Evolutionary conservation across 192 early-diverging fungal genomes (phyloP).

Genomic region (Coemansia sp.): DNA sequence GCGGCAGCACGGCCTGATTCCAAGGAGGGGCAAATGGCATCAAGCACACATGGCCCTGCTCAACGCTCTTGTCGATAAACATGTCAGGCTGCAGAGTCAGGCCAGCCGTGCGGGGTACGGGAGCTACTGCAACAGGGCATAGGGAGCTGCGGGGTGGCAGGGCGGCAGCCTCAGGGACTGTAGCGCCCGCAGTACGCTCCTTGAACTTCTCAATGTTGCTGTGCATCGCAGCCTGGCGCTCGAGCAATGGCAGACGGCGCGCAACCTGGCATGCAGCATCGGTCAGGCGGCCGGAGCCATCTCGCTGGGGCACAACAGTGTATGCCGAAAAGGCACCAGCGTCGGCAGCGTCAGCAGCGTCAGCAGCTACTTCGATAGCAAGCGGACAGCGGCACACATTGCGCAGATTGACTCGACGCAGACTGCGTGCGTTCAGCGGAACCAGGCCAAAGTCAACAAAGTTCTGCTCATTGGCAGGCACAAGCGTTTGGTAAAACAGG

Average conservation of each 20-base stretch:
- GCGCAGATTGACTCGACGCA: constrained; percentile 80
- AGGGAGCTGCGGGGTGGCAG: constrained; percentile 1
- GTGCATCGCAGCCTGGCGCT: constrained; percentile 51
- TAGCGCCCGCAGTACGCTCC: constrained; percentile 16
- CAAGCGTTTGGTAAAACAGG: constrained; percentile 85
- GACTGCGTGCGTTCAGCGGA: constrained; percentile 73
- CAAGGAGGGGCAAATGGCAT: constrained; percentile 23
- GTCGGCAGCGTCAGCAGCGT: constrained; percentile 48
- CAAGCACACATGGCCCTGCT: constrained; percentile 44
- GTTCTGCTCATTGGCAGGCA: constrained; percentile 81
- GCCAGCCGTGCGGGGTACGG: neutral
- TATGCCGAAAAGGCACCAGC: neutral
- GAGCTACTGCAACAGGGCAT: neutral
- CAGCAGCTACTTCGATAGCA: constrained; percentile 33
- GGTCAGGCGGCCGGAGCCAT: constrained; percentile 48
- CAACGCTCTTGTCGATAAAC: constrained; percentile 45
- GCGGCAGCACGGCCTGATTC: neutral
- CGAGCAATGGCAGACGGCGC: constrained; percentile 39
- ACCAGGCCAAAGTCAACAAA: constrained; percentile 94
- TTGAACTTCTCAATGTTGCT: constrained; percentile 38
- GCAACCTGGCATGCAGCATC: constrained; percentile 28
- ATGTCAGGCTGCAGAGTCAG: constrained; percentile 20
- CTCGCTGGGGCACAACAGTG: neutral
- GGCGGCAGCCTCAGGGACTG: neutral
- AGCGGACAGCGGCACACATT: constrained; percentile 68